These are phyloP conservation scores for Arachnopeziza araneosa DNA, from an alignment of 2,329 filamentous ascomycete species.

Conservation along the genomic window DNA sequence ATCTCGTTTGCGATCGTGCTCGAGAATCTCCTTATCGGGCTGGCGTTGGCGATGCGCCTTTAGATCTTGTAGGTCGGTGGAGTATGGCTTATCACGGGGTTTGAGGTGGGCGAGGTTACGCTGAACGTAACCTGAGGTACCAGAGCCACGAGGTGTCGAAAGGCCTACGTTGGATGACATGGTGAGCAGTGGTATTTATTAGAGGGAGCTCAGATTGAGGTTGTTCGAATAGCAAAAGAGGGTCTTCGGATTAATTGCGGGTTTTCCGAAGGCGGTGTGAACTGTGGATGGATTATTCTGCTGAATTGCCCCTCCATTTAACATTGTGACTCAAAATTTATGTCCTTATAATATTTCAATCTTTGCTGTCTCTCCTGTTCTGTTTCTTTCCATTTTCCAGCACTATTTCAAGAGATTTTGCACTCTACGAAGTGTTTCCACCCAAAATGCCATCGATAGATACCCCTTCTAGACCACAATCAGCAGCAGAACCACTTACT, in stretches of 20 bases:
- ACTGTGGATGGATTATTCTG: neutral
- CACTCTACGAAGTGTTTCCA: neutral
- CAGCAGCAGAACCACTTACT: conserved; percentile 24
- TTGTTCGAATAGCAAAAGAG: neutral
- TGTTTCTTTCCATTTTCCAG: too few species aligned
- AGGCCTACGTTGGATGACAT: conserved; percentile 99
- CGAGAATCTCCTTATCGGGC: conserved; percentile 86
- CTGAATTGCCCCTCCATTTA: conserved; percentile 11
- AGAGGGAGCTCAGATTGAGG: neutral
- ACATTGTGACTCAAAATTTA: conserved; percentile 1
- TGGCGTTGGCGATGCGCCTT: conserved; percentile 68
- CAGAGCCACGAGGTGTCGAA: conserved; percentile 86
- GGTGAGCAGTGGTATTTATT: conserved; percentile 16
- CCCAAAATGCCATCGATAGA: conserved; percentile 26
- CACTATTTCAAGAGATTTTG: too few species aligned
- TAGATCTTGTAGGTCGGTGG: conserved; percentile 59
- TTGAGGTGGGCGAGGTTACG: conserved; percentile 86
- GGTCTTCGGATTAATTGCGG: neutral
- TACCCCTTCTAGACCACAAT: conserved; percentile 3
- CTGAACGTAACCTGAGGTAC: conserved; percentile 96
- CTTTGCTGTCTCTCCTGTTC: neutral
- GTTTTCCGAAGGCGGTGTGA: neutral
- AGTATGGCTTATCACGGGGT: conserved; percentile 77
- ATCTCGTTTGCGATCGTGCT: conserved; percentile 86
- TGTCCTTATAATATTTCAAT: neutral